Conservation (phyloP, 1,284 basidiomycete species). For the Cryptococcus sp. region DNA sequence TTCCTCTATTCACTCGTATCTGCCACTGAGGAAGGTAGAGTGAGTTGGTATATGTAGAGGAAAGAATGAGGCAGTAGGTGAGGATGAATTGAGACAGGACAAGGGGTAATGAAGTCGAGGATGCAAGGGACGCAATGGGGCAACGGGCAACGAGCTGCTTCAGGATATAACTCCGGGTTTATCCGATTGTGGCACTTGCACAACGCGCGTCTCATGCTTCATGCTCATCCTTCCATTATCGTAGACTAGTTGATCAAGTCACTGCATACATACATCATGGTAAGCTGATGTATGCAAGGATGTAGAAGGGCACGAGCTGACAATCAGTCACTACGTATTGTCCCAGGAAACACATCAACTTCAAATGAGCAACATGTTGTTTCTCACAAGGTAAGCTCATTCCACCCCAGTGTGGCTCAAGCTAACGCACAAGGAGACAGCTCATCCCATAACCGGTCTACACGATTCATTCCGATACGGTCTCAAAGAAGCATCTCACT, state of each 20-base stretch:
- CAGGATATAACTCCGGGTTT: too few species aligned
- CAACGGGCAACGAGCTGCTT: too few species aligned
- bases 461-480: slow-evolving; percentile 46
- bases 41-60: too few species aligned
- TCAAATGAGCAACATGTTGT: slow-evolving; percentile 36
- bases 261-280: slow-evolving; percentile 15
- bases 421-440: slow-evolving; percentile 26
- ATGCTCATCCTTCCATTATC: slow-evolving; percentile 5
- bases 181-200: slow-evolving; percentile 12
- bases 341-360: slow-evolving; percentile 34
- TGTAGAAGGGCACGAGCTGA: background rate
- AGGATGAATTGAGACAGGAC: too few species aligned
- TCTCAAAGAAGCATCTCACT: slow-evolving; percentile 35
- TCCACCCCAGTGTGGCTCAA: background rate
- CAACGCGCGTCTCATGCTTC: slow-evolving; percentile 10
- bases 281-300: slow-evolving; percentile 6
- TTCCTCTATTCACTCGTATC: too few species aligned
- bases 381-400: slow-evolving; percentile 33
- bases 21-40: too few species aligned
- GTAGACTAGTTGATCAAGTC: background rate
- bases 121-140: too few species aligned
- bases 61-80: too few species aligned
- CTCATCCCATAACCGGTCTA: slow-evolving; percentile 40
- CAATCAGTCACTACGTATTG: slow-evolving; percentile 35
- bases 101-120: too few species aligned